Percentiles rank a stretch among this genome's conserved stretches.
phyloP scores from a whole-genome alignment of 2,329 filamentous ascomycete genomes.

The Calonectria naviculata region DNA sequence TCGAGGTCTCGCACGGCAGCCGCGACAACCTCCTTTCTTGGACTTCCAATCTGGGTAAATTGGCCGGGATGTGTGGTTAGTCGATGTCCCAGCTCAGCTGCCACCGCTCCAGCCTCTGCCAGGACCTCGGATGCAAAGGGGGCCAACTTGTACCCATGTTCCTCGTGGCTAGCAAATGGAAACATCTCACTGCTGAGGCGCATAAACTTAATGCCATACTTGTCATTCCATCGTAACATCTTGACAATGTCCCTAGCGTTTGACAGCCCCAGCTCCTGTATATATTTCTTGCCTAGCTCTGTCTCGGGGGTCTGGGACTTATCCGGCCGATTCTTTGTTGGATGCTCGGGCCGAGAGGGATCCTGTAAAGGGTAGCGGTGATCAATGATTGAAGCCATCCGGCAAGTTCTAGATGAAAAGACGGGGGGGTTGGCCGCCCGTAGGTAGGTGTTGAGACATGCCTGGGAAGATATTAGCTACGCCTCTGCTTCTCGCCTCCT shows the following conservation, averaged over 20 bases:
- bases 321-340: conserved; percentile 88
- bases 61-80: conserved; percentile 92
- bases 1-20: conserved; percentile 84
- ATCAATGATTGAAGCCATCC: conserved; percentile 89
- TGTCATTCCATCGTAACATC: conserved; percentile 92
- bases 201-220: conserved; percentile 92
- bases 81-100: conserved; percentile 83
- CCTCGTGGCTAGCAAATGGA: conserved; percentile 89
- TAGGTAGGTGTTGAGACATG: conserved; percentile 93
- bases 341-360: conserved; percentile 79
- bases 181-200: conserved; percentile 97
- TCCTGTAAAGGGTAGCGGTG: conserved; percentile 86
- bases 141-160: conserved; percentile 86
- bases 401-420: conserved; percentile 91
- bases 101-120: conserved; percentile 80
- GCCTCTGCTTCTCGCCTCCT: neutral
- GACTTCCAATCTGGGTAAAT: conserved; percentile 92
- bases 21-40: conserved; percentile 79
- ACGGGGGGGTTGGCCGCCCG: conserved; percentile 84
- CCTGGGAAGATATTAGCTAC: conserved; percentile 55
- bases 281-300: conserved; percentile 75
- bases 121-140: conserved; percentile 85
- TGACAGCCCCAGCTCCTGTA: conserved; percentile 81
- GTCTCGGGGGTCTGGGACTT: conserved; percentile 74
- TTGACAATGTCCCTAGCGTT: conserved; percentile 88